Percentiles rank a stretch among this genome's conserved stretches.
Evolutionary conservation across 164 flowering plant genomes (phyloP).

Genomic region (Tinospora cordifolia): DNA sequence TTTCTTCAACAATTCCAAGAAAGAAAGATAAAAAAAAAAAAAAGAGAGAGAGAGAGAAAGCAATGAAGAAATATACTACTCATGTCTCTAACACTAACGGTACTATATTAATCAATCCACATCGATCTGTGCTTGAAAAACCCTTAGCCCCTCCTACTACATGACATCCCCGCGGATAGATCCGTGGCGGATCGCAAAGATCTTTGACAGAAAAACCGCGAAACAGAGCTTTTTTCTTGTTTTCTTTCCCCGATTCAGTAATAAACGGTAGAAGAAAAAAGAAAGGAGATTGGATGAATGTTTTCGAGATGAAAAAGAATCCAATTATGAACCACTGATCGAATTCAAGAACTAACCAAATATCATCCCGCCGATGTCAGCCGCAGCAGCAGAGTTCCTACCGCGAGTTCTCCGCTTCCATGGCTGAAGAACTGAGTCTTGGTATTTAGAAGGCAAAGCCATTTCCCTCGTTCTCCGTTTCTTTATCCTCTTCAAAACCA

Average conservation of each 20-base stretch:
- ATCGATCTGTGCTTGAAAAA: neutral
- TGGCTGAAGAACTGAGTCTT: constrained; percentile 41
- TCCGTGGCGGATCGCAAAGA: neutral
- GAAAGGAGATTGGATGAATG: neutral
- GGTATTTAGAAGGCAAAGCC: constrained; percentile 37
- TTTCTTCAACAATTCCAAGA: neutral
- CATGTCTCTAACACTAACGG: too few relatives aligned
- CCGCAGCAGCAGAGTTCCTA: neutral
- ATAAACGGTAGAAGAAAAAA: too few relatives aligned
- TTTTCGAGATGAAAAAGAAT: too few relatives aligned
- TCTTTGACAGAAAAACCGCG: neutral
- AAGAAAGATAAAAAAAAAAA: neutral
- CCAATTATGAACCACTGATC: too few relatives aligned
- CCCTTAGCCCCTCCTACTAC: neutral
- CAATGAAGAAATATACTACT: too few relatives aligned
- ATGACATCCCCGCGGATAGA: neutral
- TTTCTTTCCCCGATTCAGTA: too few relatives aligned
- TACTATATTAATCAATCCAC: too few relatives aligned
- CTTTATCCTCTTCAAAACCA: constrained; percentile 19
- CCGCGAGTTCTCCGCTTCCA: constrained; percentile 28
- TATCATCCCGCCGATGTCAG: neutral
- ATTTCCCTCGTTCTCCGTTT: constrained; percentile 29
- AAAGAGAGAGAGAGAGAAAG: too few relatives aligned
- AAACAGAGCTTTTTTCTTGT: neutral
- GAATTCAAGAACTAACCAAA: neutral